Base-by-base conservation (phyloP, 345 rosid genomes). In the Hevea brasiliensis region DNA sequence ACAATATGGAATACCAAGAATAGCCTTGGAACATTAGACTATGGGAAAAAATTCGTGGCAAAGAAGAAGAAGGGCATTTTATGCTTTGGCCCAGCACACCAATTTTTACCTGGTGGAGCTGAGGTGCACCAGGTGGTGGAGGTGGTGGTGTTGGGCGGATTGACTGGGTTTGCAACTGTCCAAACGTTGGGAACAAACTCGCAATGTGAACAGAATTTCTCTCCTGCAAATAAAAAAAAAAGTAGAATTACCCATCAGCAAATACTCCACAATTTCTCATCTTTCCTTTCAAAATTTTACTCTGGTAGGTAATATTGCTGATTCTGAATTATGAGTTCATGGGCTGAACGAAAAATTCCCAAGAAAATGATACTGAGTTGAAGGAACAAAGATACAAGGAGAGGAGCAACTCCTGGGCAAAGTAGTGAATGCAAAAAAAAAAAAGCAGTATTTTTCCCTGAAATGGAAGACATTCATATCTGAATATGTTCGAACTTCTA, bases 141-240 rank as follows among this genome's bases (percentile, higher is more conserved):
- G 37, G 37, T 1, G 37, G 78, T 37, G 80, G 67, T 14, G 84
- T 27, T n/a, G 79, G 84, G 65, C 86, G 85, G 74, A 85, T 42
- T 2, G 85, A 62, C 57, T 74, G 89, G 40, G 78, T 29, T 74
- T 84, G 92, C 72, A 87, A 72, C 66, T 88, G 92, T 81, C 90
- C 90, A 75, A 83, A 84, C 56, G 85, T 74, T 70, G 92, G 87
- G 68, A 90, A 90, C 81, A 87, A 72, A 51, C 83, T 78, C 50
- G 88, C 68, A 87, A 90, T 83, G 72, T 84, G 88, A 72, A 85
- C 81, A n/a, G 89, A 65, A 71, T 88, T 89, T 64, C 88, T 83
- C 71, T 81, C 95, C 95, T 87, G 76, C 80, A 67, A n/a, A n/a
- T n/a, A 76, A 17, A 62, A 68, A 23, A 11, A 57, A 50, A 29